Evolutionary conservation across 495 filamentous ascomycete species (phyloP).

Genomic region (Podospora pseudopauciseta): DNA sequence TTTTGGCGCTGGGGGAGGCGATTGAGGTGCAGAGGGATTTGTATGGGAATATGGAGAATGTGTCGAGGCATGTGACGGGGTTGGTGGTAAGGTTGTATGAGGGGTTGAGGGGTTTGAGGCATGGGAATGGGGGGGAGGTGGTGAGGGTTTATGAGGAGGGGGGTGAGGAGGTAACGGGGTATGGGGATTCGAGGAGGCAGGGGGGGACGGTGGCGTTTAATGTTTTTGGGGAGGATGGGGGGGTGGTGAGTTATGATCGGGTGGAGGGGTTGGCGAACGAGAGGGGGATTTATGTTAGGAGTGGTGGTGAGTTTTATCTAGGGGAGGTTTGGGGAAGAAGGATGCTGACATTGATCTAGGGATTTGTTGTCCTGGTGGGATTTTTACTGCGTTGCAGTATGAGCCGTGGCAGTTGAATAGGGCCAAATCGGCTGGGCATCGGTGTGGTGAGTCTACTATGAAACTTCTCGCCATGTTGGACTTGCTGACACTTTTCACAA

Average conservation of each 20-base stretch:
- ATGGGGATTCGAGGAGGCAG: conserved; percentile 57
- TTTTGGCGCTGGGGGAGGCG: conserved; percentile 66
- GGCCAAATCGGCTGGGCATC: conserved; percentile 60
- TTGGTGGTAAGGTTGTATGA: conserved; percentile 52
- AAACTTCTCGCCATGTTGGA: too few relatives aligned
- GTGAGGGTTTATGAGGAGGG: conserved; percentile 54
- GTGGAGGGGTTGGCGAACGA: conserved; percentile 62
- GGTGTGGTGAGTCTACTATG: conserved; percentile 43
- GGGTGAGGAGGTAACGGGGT: conserved; percentile 27
- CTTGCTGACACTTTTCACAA: conserved; percentile 40
- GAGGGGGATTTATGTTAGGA: conserved; percentile 62
- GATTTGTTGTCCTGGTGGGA: conserved; percentile 45
- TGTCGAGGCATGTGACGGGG: conserved; percentile 60
- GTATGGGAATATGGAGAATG: conserved; percentile 57
- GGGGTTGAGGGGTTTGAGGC: conserved; percentile 50
- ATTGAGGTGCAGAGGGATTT: conserved; percentile 61
- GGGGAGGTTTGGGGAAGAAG: conserved; percentile 42
- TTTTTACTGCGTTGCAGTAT: conserved; percentile 44
- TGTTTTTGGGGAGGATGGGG: conserved; percentile 51
- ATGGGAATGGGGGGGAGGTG: conserved; percentile 56
- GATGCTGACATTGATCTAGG: conserved; percentile 36
- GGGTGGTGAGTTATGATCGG: conserved; percentile 53
- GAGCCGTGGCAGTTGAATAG: conserved; percentile 59
- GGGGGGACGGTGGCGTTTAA: conserved; percentile 73
- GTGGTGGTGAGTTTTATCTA: conserved; percentile 54